A percentile compares a stretch with the other conserved stretches of the same genome.
Conservation (phyloP, 164 flowering plant species). For the Dillenia suffruticosa region DNA sequence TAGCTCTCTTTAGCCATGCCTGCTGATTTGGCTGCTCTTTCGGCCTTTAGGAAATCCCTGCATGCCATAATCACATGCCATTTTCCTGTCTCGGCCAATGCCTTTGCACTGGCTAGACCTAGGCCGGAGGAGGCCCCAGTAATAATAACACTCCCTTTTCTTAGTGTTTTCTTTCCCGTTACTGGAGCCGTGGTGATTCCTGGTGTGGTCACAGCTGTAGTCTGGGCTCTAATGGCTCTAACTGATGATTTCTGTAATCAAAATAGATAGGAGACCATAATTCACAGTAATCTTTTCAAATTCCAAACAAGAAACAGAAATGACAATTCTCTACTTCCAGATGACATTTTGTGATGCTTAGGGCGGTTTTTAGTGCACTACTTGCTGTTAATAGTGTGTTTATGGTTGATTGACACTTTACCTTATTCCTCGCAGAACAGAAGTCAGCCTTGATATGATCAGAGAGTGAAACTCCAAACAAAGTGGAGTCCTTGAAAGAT, state of each 20-base stretch:
- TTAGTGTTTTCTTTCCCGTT: constrained; percentile 78
- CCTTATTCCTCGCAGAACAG: constrained; percentile 48
- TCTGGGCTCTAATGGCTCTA: constrained; percentile 59
- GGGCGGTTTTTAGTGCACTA: neutral
- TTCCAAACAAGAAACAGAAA: neutral
- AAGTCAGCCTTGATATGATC: constrained; percentile 56
- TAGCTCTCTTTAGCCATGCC: constrained; percentile 82
- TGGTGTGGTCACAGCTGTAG: constrained; percentile 51
- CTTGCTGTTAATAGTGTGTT: no score
- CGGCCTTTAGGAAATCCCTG: constrained; percentile 94
- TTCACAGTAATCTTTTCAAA: neutral
- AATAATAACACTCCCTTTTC: constrained; percentile 73
- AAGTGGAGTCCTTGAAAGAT: constrained; percentile 49
- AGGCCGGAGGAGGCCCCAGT: constrained; percentile 98
- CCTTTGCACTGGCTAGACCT: constrained; percentile 91
- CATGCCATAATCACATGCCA: constrained; percentile 97
- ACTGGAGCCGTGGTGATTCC: constrained; percentile 35
- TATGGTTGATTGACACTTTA: constrained; percentile 10
- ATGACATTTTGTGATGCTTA: neutral
- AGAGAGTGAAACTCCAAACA: constrained; percentile 57
- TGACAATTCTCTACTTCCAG: neutral
- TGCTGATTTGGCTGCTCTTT: constrained; percentile 81
- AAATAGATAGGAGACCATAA: neutral
- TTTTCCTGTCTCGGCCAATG: constrained; percentile 80
- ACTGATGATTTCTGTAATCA: constrained; percentile 29